These are phyloP conservation scores for Sporisorium scitamineum DNA, from an alignment of 1,284 basidiomycete genomes.

Conservation along the genomic window DNA sequence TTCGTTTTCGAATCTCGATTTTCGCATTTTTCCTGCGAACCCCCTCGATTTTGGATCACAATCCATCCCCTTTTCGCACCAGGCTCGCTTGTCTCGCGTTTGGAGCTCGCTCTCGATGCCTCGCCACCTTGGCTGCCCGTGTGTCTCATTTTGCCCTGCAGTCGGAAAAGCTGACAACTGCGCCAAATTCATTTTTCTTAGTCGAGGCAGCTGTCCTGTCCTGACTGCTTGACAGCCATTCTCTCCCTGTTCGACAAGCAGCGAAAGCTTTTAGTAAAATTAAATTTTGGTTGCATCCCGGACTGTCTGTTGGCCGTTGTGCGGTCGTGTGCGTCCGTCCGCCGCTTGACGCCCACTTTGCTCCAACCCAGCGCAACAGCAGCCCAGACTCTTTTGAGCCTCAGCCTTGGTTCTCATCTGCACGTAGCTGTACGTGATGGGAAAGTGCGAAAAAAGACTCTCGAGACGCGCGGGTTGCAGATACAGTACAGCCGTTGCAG, in stretches of 20 bases:
- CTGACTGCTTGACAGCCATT: neutral
- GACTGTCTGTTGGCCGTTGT: neutral
- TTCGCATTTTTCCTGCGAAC: no score
- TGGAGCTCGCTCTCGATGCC: neutral
- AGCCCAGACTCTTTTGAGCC: neutral
- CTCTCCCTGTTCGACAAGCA: neutral
- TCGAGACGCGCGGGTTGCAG: neutral
- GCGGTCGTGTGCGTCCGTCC: neutral
- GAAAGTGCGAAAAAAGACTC: neutral
- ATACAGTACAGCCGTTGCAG: neutral
- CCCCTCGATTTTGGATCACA: neutral
- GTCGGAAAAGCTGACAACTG: neutral
- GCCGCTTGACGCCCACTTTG: conserved; percentile 1
- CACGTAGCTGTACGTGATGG: conserved; percentile 14
- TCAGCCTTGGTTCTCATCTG: neutral
- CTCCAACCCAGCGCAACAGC: neutral
- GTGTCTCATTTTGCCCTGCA: conserved; percentile 1
- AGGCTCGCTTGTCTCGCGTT: neutral
- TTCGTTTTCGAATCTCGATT: neutral
- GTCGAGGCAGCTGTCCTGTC: neutral
- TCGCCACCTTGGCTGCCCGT: neutral
- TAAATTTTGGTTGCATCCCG: no score
- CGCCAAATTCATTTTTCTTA: neutral
- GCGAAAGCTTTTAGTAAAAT: no score
- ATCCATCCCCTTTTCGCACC: neutral